A percentile compares a stretch with the other conserved stretches of the same genome.
Evolutionary conservation across 1,139 yeast genomes (phyloP).

Genomic region (Protomyces macrosporus): DNA sequence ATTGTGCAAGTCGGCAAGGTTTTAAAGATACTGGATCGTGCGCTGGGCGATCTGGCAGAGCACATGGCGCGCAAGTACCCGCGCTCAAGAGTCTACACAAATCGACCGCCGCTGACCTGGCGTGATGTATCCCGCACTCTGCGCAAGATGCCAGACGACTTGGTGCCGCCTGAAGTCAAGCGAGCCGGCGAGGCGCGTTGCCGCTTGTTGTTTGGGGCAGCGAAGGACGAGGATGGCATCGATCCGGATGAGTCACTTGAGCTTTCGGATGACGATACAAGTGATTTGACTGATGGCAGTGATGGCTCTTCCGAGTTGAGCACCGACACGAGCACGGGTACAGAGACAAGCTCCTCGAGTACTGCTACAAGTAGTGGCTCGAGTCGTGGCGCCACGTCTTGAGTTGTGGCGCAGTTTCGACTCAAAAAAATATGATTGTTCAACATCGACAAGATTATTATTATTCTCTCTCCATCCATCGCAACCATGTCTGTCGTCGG

Average conservation of each 20-base stretch:
- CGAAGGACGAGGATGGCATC: background rate
- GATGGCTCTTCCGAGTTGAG: no score
- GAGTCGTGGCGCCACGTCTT: background rate
- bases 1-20: background rate
- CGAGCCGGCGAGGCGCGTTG: background rate
- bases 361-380: background rate
- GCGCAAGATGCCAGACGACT: no score
- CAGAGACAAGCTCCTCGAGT: background rate
- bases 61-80: background rate
- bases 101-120: no score
- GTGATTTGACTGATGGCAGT: no score
- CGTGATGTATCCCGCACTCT: no score
- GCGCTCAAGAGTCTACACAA: no score
- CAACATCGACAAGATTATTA: background rate
- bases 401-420: background rate
- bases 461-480: background rate
- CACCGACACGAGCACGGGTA: no score
- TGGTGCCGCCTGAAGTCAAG: no score
- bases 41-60: background rate
- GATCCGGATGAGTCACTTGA: background rate
- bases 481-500: conserved; percentile 82
- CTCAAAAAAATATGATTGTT: background rate
- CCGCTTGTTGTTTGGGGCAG: background rate
- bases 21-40: background rate
- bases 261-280: background rate